Conservation (phyloP, 768 basidiomycete genomes). For the Auricularia sp. region DNA sequence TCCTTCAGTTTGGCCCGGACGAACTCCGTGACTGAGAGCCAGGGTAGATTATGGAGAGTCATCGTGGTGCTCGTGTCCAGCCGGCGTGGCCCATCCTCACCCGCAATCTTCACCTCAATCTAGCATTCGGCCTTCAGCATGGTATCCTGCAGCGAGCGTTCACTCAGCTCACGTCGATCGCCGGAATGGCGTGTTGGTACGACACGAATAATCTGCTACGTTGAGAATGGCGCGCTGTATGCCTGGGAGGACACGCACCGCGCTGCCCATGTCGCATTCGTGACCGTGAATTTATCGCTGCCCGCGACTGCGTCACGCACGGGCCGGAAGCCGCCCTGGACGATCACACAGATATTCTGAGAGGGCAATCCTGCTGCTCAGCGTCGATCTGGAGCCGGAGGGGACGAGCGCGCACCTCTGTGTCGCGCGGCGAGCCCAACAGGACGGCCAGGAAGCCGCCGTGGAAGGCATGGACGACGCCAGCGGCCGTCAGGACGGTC, state of each 20-base stretch:
- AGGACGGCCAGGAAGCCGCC: constrained; percentile 63
- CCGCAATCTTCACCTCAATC: constrained; percentile 79
- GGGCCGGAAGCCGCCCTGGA: constrained; percentile 73
- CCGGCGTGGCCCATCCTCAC: constrained; percentile 69
- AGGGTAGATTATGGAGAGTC: constrained; percentile 60
- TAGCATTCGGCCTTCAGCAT: constrained; percentile 17
- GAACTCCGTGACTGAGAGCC: constrained; percentile 79
- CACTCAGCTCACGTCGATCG: constrained; percentile 48
- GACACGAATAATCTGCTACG: constrained; percentile 55
- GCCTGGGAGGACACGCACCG: constrained; percentile 35
- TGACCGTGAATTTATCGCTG: constrained; percentile 52
- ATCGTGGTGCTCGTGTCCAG: constrained; percentile 60
- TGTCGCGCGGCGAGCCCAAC: constrained; percentile 51
- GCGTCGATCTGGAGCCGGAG: not conserved
- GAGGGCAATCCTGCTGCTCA: not conserved
- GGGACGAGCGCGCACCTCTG: constrained; percentile 39
- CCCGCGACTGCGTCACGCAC: constrained; percentile 66
- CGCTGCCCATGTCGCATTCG: constrained; percentile 78
- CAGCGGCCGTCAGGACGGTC: constrained; percentile 39
- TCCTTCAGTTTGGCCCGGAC: constrained; percentile 73
- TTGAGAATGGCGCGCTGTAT: constrained; percentile 5
- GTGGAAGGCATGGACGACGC: constrained; percentile 73
- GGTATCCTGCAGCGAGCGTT: constrained; percentile 13
- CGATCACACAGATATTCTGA: constrained; percentile 79
- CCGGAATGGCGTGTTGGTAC: constrained; percentile 65